Evolutionary conservation across 345 rosid species (phyloP).

Genomic region (Leavenworthia alabamica): DNA sequence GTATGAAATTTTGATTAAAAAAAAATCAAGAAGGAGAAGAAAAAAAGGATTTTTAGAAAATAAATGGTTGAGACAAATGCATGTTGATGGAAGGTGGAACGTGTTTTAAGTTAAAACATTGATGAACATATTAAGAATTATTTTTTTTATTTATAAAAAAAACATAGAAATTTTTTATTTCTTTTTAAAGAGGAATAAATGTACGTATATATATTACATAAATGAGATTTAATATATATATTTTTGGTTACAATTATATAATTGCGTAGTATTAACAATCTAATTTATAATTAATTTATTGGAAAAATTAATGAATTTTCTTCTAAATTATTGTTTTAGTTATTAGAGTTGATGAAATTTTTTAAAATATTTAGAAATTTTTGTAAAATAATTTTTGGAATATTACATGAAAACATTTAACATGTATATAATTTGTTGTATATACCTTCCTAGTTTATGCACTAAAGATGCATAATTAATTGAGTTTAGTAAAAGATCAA

Average conservation of each 20-base stretch:
- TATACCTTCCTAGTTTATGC: background rate
- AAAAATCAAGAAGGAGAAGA: background rate
- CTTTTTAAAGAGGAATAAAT: background rate
- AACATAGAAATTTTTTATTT: too few species aligned
- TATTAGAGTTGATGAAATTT: background rate
- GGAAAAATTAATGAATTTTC: background rate
- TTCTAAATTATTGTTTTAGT: background rate
- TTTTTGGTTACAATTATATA: background rate
- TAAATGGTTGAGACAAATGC: background rate
- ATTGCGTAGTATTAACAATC: background rate
- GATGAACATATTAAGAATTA: background rate
- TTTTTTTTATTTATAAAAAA: too few species aligned
- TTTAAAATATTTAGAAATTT: background rate
- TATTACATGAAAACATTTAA: background rate
- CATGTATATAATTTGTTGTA: background rate
- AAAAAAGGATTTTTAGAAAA: background rate
- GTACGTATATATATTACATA: background rate
- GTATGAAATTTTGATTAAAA: background rate
- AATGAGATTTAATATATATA: background rate
- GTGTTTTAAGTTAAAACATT: conserved; percentile 5
- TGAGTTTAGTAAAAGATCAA: background rate
- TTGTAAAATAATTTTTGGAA: background rate
- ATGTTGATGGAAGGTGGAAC: conserved; percentile 3
- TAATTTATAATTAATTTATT: background rate
- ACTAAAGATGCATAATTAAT: background rate